Conservation (phyloP, 352 stramenopile species). For the Phytopythium delawarense region DNA sequence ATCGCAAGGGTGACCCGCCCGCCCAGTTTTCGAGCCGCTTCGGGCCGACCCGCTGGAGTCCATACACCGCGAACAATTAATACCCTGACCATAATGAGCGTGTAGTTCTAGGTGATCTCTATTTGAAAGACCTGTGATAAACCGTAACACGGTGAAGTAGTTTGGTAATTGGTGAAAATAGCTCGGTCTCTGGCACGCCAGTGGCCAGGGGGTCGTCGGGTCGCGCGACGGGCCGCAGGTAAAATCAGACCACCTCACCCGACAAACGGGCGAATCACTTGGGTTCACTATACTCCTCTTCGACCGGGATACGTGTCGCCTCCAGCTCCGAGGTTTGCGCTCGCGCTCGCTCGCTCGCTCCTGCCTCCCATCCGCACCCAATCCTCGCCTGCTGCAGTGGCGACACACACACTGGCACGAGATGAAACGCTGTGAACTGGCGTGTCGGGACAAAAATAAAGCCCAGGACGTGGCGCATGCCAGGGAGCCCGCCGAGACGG, state of each 20-base stretch:
- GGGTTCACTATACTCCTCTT: not conserved
- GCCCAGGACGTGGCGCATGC: too few relatives aligned
- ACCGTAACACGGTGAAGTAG: not conserved
- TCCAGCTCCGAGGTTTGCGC: not conserved
- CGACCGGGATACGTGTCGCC: not conserved
- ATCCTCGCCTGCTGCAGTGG: too few relatives aligned
- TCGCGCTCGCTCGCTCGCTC: too few relatives aligned
- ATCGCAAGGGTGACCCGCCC: conserved; percentile 12
- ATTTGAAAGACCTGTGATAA: not conserved
- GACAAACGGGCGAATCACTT: conserved; percentile 1
- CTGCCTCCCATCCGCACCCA: too few relatives aligned
- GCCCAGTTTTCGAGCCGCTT: not conserved
- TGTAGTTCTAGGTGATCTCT: not conserved
- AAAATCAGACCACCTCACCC: conserved; percentile 6
- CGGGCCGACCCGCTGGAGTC: not conserved
- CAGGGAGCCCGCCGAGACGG: too few relatives aligned
- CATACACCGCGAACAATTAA: not conserved
- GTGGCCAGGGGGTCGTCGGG: conserved; percentile 1
- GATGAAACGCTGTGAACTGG: too few relatives aligned
- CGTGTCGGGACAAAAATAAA: too few relatives aligned
- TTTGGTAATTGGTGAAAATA: not conserved
- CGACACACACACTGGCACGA: too few relatives aligned
- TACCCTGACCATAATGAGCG: not conserved
- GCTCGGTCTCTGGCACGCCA: not conserved
- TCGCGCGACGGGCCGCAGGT: not conserved